A percentile compares a stretch with the other conserved stretches of the same genome.
These are phyloP conservation scores for Sisymbrium altissimum DNA, from an alignment of 345 rosid species.

Conservation along the genomic window DNA sequence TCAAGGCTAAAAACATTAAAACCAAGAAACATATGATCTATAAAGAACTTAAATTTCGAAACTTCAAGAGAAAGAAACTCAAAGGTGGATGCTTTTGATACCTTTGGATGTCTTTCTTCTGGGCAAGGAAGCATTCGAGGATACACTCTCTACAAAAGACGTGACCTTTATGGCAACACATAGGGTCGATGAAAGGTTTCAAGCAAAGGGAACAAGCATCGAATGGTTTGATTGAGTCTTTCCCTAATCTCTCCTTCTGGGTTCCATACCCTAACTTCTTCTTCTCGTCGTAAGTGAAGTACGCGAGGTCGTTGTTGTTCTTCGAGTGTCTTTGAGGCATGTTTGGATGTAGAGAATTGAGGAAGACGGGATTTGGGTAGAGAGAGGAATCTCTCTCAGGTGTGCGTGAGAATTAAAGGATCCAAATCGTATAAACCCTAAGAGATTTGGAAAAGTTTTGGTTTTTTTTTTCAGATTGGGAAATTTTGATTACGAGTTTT, in stretches of 20 bases:
- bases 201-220: slow-evolving; percentile 94
- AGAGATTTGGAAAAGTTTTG: neutral
- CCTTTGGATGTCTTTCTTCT: slow-evolving; percentile 91
- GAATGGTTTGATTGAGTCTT: slow-evolving; percentile 91
- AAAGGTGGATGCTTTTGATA: neutral
- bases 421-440: slow-evolving; percentile 37
- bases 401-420: neutral
- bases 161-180: slow-evolving; percentile 93
- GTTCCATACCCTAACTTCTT: slow-evolving; percentile 90
- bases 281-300: slow-evolving; percentile 98
- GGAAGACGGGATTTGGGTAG: neutral
- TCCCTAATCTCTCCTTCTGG: slow-evolving; percentile 92
- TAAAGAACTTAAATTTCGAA: neutral
- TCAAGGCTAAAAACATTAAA: neutral
- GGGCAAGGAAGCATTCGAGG: slow-evolving; percentile 78
- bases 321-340: slow-evolving; percentile 99
- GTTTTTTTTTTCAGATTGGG: neutral
- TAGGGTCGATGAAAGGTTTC: slow-evolving; percentile 80
- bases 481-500: neutral
- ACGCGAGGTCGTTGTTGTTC: slow-evolving; percentile 95
- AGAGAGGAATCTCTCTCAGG: neutral
- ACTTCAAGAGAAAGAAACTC: neutral
- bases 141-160: slow-evolving; percentile 90
- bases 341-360: neutral
- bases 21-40: neutral